Conservation (phyloP, 2,329 filamentous ascomycete genomes). For the Pseudocercospora macadamiae region DNA sequence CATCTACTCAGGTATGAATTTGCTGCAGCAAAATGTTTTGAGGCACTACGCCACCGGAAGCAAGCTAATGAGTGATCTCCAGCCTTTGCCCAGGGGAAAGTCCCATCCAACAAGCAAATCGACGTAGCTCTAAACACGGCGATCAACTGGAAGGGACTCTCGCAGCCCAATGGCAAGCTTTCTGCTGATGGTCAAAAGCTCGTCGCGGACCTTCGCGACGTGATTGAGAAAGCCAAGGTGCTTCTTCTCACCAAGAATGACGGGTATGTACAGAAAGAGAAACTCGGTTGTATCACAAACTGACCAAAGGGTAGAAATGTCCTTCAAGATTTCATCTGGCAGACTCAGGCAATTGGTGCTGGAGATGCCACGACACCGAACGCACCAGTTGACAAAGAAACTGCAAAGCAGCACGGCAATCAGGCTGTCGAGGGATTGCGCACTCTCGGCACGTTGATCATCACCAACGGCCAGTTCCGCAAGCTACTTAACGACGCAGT, state of each 20-base stretch:
- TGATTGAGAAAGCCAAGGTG: conserved; percentile 81
- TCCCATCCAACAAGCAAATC: conserved; percentile 94
- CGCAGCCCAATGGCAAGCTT: conserved; percentile 72
- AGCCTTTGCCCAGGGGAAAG: conserved; percentile 87
- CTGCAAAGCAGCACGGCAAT: conserved; percentile 79
- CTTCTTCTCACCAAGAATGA: conserved; percentile 92
- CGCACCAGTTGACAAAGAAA: conserved; percentile 73
- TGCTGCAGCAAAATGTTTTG: not conserved
- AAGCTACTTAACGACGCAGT: conserved; percentile 86
- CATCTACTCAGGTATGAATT: conserved; percentile 62
- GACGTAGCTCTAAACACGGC: conserved; percentile 92
- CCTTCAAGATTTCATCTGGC: conserved; percentile 96
- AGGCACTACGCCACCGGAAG: conserved; percentile 47
- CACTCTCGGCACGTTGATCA: conserved; percentile 83
- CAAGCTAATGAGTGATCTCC: not conserved
- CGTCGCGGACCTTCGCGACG: conserved; percentile 73
- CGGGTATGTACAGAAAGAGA: too few relatives aligned
- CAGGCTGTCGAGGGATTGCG: conserved; percentile 82
- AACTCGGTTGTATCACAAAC: not conserved
- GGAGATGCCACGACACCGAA: conserved; percentile 64
- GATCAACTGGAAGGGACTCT: conserved; percentile 70
- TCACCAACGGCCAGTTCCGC: conserved; percentile 95
- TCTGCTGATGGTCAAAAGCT: conserved; percentile 81
- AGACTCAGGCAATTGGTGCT: conserved; percentile 74
- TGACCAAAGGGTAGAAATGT: conserved; percentile 59